Conservation (phyloP, 805 yeast genomes). For the Saccharomycopsis selenospora region DNA sequence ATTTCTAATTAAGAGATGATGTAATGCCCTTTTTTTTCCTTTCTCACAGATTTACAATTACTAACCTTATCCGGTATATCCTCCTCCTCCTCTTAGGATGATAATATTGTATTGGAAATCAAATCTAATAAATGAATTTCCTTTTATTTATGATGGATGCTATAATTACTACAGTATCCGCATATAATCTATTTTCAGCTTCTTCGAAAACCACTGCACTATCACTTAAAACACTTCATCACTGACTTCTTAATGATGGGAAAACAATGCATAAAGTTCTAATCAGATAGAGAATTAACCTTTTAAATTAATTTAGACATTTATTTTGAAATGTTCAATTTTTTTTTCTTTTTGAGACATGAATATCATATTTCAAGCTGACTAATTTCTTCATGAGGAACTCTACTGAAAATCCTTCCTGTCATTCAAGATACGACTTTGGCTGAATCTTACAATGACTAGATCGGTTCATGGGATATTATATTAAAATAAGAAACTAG, state of each 20-base stretch:
- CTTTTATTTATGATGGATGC: conserved; percentile 85
- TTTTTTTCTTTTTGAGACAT: conserved; percentile 70
- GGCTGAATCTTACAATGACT: conserved; percentile 81
- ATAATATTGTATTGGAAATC: neutral
- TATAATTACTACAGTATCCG: conserved; percentile 91
- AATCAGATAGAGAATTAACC: conserved; percentile 53
- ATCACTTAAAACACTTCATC: conserved; percentile 87
- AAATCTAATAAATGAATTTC: conserved; percentile 30
- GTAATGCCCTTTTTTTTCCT: no score
- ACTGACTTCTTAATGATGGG: conserved; percentile 93
- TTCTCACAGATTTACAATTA: no score
- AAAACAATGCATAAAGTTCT: conserved; percentile 96
- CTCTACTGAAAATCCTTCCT: conserved; percentile 96
- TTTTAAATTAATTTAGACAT: conserved; percentile 49
- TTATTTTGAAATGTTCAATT: conserved; percentile 82
- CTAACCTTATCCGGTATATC: no score
- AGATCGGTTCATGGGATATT: no score
- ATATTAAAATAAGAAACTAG: no score
- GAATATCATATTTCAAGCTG: no score
- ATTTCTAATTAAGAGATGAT: no score
- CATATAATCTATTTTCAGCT: conserved; percentile 93
- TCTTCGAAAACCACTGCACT: conserved; percentile 86
- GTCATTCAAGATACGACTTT: conserved; percentile 92
- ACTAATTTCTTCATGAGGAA: conserved; percentile 77
- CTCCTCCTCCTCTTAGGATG: neutral